Conservation (phyloP, 257 asterid species). For the Rauvolfia tetraphylla region DNA sequence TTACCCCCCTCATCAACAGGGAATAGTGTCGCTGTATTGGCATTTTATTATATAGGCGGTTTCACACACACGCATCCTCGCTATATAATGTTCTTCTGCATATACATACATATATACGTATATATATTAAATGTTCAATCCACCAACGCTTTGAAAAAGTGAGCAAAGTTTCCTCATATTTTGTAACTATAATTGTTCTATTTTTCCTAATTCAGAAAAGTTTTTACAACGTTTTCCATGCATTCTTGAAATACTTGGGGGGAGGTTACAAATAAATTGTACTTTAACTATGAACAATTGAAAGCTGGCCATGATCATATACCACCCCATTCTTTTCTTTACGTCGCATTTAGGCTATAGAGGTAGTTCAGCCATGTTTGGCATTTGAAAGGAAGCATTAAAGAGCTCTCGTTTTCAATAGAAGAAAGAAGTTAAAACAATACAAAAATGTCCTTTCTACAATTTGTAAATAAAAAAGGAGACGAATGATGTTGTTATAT, state of each 20-base stretch:
- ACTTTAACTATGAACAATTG: background rate
- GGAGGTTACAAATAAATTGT: background rate
- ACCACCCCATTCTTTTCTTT: background rate
- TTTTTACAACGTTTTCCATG: background rate
- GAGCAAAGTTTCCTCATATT: background rate
- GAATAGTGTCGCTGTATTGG: background rate
- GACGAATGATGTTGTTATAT: background rate
- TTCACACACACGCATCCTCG: background rate
- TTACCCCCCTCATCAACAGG: background rate
- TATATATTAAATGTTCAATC: background rate
- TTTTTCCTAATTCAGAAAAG: background rate
- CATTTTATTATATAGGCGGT: background rate
- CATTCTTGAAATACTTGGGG: background rate
- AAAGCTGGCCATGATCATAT: background rate
- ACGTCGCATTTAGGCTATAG: background rate
- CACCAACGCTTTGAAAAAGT: background rate
- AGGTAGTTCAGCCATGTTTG: slow-evolving; percentile 2
- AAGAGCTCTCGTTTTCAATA: background rate
- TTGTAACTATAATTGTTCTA: background rate
- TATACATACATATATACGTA: too few relatives aligned
- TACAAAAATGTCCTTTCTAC: background rate
- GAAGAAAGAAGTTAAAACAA: background rate
- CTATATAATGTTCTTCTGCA: background rate
- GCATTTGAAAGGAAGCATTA: background rate
- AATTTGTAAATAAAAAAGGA: too few relatives aligned